Percentiles rank a stretch among this genome's conserved stretches.
These are phyloP conservation scores for Syzygium jambos DNA, from an alignment of 345 rosid species.

Conservation along the genomic window DNA sequence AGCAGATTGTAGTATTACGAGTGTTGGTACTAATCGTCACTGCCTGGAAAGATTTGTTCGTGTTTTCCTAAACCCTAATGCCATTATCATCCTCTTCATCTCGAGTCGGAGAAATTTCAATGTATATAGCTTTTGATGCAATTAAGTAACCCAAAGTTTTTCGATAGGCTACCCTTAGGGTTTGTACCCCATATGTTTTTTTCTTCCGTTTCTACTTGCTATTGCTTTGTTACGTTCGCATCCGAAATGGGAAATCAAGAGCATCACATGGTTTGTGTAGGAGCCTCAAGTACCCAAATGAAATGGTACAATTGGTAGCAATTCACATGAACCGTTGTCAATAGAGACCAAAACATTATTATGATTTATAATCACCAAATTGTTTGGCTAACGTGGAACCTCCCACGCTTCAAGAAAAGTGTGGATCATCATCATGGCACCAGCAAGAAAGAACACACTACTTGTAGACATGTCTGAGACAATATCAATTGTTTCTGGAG, in stretches of 20 bases:
- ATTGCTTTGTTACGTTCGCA: background rate
- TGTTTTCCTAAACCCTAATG: background rate
- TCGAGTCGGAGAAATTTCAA: background rate
- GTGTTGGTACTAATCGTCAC: background rate
- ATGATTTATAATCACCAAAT: background rate
- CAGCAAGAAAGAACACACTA: background rate
- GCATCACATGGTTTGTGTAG: background rate
- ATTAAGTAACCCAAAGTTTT: background rate
- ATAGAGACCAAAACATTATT: background rate
- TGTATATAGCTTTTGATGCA: background rate
- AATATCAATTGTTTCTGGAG: background rate
- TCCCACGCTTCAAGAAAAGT: background rate
- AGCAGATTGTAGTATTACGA: background rate
- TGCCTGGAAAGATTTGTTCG: background rate
- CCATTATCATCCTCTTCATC: background rate
- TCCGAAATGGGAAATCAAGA: background rate
- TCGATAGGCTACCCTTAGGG: background rate
- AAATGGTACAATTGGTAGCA: background rate
- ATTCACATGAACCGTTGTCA: background rate
- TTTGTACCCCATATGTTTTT: background rate
- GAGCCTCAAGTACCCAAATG: background rate
- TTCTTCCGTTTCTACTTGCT: background rate
- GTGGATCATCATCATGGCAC: background rate
- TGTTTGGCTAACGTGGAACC: background rate
- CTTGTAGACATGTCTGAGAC: background rate